These are phyloP conservation scores for Chondrus crispus DNA, from an alignment of 23 red algal species.

Conservation along the genomic window DNA sequence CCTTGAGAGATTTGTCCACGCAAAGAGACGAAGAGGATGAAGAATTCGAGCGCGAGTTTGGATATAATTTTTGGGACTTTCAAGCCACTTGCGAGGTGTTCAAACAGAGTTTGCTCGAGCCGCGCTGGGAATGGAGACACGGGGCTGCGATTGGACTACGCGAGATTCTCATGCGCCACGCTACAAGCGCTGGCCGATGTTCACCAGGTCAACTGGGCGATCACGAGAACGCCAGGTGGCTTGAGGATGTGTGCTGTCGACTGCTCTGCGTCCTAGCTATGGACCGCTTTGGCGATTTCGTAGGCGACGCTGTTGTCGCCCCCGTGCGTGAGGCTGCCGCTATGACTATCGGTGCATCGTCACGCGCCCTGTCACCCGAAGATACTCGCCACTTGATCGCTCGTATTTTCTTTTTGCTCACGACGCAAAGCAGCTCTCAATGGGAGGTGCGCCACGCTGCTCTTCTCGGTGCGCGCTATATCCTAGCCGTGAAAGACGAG, in stretches of 20 bases:
- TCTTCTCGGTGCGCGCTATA: conserved; percentile 79
- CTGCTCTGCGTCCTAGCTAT: conserved; percentile 87
- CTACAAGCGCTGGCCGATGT: conserved; percentile 46
- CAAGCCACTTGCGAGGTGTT: conserved; percentile 61
- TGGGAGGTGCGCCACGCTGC: conserved; percentile 93
- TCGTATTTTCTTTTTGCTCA: conserved; percentile 56
- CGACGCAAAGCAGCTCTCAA: conserved; percentile 6
- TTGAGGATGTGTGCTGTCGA: conserved; percentile 89
- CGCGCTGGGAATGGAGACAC: conserved; percentile 86
- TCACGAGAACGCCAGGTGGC: conserved; percentile 54
- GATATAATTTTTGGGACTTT: conserved; percentile 51
- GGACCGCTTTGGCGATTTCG: conserved; percentile 97
- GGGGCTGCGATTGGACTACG: conserved; percentile 88
- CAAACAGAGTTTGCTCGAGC: conserved; percentile 56
- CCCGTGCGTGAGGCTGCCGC: conserved; percentile 93
- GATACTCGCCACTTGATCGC: conserved; percentile 26
- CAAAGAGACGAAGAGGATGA: conserved; percentile 47
- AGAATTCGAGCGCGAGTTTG: conserved; percentile 50
- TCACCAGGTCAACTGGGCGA: conserved; percentile 25
- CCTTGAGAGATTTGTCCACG: conserved; percentile 18
- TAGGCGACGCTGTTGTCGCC: conserved; percentile 83
- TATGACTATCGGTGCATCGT: conserved; percentile 80
- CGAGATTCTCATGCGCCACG: conserved; percentile 72
- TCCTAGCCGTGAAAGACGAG: conserved; percentile 74
- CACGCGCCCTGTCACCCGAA: conserved; percentile 29